Evolutionary conservation across 768 basidiomycete genomes (phyloP), one percentile per base, ranked within the genome.

Genomic region (Tylopilus rubrobrunneus): DNA sequence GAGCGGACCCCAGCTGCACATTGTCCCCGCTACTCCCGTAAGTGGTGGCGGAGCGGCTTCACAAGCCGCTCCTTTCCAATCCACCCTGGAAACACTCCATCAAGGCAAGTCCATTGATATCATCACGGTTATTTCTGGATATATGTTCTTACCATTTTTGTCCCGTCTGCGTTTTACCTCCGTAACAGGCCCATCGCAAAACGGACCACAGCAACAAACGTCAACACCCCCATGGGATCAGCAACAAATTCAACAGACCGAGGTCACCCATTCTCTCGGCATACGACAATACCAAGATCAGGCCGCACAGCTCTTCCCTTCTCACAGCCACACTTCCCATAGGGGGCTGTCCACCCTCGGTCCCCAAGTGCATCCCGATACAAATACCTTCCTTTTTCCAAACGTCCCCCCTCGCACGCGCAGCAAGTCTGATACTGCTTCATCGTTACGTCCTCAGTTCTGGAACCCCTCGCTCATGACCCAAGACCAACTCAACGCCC

Each of bases 21-120:
- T 92, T 56, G 88, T 91, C 7, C 90, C 90, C 40, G 87, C 89
- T 21, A 92, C 90, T 4, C 90, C 90, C 8, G 77, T 92, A 51
- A 81, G 79, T 55, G 85, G 83, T 42, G 84, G 81, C 21, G 83
- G 73, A 34, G 76, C 73, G 27, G 72, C 72, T 36, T 70, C 72
- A 10, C 75, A 77, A 54, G 66, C 73, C 37, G 77, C 73, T 36
- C 76, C 79, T 39, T 86, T 84, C 74, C 78, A 79, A 59, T 71
- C 74, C 34, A 73, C 76, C 45, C 67, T 79, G 59, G 67, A 76
- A 56, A 76, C 77, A 17, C 72, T 85, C 47, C 74, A 76, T 58
- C 80, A 81, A 73, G 79, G 82, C 82, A 56, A 67, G 79, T 77
- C 53, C 43, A 49, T 60, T 71, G 61, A 64, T 67, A 56, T 63